These are phyloP conservation scores for Cyberlindnera mycetangii DNA, from an alignment of 805 yeast species.

Conservation along the genomic window DNA sequence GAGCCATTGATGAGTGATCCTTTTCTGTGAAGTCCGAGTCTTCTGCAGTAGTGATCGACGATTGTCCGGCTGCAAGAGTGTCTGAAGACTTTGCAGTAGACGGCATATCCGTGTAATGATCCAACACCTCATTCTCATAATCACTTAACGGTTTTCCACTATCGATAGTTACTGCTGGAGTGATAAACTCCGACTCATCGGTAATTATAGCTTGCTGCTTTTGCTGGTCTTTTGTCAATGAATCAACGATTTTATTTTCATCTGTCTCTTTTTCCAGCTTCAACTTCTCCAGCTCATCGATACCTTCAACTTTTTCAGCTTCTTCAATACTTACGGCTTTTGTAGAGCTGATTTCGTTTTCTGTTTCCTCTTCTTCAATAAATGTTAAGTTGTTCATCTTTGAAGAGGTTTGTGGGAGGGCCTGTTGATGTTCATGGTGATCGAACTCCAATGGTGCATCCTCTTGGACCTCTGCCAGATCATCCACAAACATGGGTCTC, in stretches of 20 bases:
- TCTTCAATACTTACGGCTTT: slow-evolving; percentile 5
- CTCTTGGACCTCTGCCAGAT: slow-evolving; percentile 23
- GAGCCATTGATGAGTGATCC: slow-evolving; percentile 37
- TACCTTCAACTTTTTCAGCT: slow-evolving; percentile 12
- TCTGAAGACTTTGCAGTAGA: slow-evolving; percentile 28
- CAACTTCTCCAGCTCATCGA: slow-evolving; percentile 8
- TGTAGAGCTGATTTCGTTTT: slow-evolving; percentile 1
- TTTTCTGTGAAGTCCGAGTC: slow-evolving; percentile 16
- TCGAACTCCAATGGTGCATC: slow-evolving; percentile 15
- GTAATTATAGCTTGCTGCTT: slow-evolving; percentile 4
- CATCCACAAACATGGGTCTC: slow-evolving; percentile 21
- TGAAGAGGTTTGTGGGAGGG: background rate
- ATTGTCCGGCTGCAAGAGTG: slow-evolving; percentile 16
- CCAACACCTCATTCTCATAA: slow-evolving; percentile 15
- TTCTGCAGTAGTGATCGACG: slow-evolving; percentile 23
- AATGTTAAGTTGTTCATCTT: slow-evolving; percentile 14
- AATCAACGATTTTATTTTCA: slow-evolving; percentile 3
- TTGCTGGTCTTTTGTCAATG: background rate
- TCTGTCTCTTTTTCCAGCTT: slow-evolving; percentile 15
- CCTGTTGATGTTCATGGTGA: background rate
- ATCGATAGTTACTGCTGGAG: slow-evolving; percentile 1
- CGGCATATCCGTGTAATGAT: slow-evolving; percentile 22
- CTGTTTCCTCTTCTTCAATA: slow-evolving; percentile 17
- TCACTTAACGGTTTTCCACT: slow-evolving; percentile 9
- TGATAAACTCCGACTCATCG: background rate